These are phyloP conservation scores for Lecanosticta acicola DNA, from an alignment of 2,329 filamentous ascomycete species.

Conservation along the genomic window DNA sequence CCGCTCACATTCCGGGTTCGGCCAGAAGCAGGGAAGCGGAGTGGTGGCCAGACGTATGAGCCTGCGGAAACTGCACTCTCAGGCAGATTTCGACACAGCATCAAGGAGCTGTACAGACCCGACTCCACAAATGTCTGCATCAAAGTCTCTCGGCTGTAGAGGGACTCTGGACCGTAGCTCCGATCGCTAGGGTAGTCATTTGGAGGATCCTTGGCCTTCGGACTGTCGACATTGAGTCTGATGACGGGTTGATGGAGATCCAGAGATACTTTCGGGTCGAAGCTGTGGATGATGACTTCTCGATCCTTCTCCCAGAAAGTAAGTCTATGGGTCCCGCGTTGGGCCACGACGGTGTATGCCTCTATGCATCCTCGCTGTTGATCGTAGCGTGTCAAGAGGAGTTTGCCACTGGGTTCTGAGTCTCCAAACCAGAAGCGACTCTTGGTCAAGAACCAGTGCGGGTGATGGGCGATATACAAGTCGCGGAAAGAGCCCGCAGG, in stretches of 20 bases:
- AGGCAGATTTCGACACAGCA: constrained; percentile 55
- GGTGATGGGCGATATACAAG: constrained; percentile 68
- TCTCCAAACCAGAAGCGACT: constrained; percentile 85
- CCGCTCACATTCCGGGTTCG: constrained; percentile 51
- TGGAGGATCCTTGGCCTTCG: constrained; percentile 16
- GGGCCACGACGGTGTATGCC: constrained; percentile 68
- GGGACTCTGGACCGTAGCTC: constrained; percentile 17
- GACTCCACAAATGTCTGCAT: constrained; percentile 42
- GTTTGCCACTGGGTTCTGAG: constrained; percentile 62
- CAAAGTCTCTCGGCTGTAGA: constrained; percentile 47
- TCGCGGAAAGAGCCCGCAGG: constrained; percentile 62
- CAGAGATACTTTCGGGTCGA: constrained; percentile 63
- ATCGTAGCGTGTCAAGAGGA: constrained; percentile 74
- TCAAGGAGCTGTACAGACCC: constrained; percentile 59
- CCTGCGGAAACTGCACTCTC: constrained; percentile 36
- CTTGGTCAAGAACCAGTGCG: constrained; percentile 76
- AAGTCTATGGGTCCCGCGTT: constrained; percentile 50
- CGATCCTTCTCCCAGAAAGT: constrained; percentile 61
- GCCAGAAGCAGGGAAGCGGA: constrained; percentile 58
- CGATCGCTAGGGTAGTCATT: constrained; percentile 18
- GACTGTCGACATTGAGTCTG: constrained; percentile 35
- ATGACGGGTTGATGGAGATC: constrained; percentile 68
- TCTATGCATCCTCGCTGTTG: constrained; percentile 68
- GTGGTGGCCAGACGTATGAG: constrained; percentile 65
- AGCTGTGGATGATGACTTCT: constrained; percentile 64